Percentiles rank a stretch among this genome's conserved stretches.
phyloP scores from a whole-genome alignment of 306 rosid species.

The Gillenia trifoliata region DNA sequence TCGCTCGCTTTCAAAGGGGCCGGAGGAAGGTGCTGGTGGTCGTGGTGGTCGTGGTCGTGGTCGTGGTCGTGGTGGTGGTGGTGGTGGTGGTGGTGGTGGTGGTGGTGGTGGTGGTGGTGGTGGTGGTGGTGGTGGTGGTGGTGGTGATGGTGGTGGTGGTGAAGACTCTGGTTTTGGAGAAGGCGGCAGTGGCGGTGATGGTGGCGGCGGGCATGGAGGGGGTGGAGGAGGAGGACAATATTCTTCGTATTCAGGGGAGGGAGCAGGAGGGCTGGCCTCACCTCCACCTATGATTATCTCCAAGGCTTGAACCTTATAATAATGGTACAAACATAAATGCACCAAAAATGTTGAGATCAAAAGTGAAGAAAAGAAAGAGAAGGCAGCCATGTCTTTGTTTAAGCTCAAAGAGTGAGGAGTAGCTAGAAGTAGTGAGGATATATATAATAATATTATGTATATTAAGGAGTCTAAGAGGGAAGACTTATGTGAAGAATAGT shows the following conservation, averaged over 20 bases:
- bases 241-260: constrained; percentile 20
- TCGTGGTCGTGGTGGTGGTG: neutral
- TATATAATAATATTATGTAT: neutral
- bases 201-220: neutral
- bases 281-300: constrained; percentile 8
- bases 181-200: neutral
- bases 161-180: neutral
- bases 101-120: neutral
- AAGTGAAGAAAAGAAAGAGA: constrained; percentile 16
- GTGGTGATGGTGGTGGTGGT: neutral
- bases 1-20: neutral
- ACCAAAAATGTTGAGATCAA: neutral
- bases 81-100: neutral
- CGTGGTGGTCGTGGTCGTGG: rapidly evolving
- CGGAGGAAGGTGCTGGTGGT: neutral
- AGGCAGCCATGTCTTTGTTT: constrained; percentile 15
- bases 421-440: neutral
- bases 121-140: neutral
- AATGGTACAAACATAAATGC: neutral
- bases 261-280: constrained; percentile 16
- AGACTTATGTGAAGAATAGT: constrained; percentile 17
- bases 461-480: neutral
- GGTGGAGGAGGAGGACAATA: constrained; percentile 25
- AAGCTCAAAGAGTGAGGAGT: neutral
- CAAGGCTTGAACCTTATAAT: neutral